Conservation (phyloP, 805 yeast genomes). For the Teunomyces gatunensis region DNA sequence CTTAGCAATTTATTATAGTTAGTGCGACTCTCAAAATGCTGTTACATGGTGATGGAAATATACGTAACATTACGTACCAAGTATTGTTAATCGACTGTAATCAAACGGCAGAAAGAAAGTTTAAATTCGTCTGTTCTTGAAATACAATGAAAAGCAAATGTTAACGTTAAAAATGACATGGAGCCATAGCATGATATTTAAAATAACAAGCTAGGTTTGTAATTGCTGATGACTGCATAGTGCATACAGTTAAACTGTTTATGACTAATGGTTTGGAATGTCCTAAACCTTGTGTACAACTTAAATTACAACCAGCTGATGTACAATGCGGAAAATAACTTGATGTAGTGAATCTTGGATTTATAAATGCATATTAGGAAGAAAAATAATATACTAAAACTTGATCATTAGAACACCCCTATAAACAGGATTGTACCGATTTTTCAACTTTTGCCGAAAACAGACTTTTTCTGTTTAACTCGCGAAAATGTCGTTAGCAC, state of each 20-base stretch:
- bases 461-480: too few relatives aligned
- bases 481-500: too few relatives aligned
- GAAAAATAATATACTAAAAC: not conserved
- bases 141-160: too few relatives aligned
- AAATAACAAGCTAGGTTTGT: too few relatives aligned
- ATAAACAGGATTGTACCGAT: too few relatives aligned
- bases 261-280: not conserved
- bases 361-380: not conserved
- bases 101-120: not conserved
- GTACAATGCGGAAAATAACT: not conserved
- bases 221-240: not conserved
- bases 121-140: not conserved
- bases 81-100: not conserved
- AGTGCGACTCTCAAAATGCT: not conserved
- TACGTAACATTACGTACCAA: not conserved
- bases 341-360: not conserved
- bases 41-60: not conserved
- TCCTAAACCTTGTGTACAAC: not conserved
- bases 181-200: too few relatives aligned
- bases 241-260: not conserved
- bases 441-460: too few relatives aligned
- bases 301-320: not conserved
- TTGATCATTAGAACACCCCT: too few relatives aligned
- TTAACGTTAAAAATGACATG: too few relatives aligned
- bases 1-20: not conserved